A percentile compares a stretch with the other conserved stretches of the same genome.
phyloP scores from a whole-genome alignment of 2,329 filamentous ascomycete genomes.

The Ophiocordyceps camponoti-rufipedis region DNA sequence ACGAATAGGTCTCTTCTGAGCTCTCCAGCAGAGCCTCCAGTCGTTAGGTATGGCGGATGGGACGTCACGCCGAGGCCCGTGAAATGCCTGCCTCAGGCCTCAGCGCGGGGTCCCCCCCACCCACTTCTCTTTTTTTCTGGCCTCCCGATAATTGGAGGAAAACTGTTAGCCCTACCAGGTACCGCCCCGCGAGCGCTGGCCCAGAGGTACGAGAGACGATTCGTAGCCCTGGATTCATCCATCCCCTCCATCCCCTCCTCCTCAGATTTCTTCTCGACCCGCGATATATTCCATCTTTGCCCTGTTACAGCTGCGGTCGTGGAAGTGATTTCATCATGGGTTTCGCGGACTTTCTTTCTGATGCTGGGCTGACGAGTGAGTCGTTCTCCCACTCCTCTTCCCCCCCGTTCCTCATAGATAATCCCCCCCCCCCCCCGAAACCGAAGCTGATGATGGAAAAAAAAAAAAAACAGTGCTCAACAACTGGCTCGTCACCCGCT shows the following conservation, averaged over 20 bases:
- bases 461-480: slow-evolving; percentile 36
- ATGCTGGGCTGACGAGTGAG: slow-evolving; percentile 31
- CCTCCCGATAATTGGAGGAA: no score
- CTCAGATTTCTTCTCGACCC: not conserved
- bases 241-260: no score
- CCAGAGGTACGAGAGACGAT: no score
- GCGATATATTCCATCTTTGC: not conserved
- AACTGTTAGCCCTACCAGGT: no score
- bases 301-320: not conserved
- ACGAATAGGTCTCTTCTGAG: no score
- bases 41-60: no score
- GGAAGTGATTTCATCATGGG: slow-evolving; percentile 30
- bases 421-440: no score
- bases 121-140: not conserved
- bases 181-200: no score
- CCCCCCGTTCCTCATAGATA: no score
- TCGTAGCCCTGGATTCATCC: no score
- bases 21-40: no score
- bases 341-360: slow-evolving; percentile 46
- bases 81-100: slow-evolving; percentile 1
- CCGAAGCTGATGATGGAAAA: not conserved
- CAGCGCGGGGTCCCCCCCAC: not conserved
- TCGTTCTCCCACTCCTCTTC: not conserved
- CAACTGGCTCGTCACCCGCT: slow-evolving; percentile 51
- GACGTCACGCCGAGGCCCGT: slow-evolving; percentile 14